phyloP scores from a whole-genome alignment of 1,139 yeast genomes.

The Blastobotrys arbuscula region DNA sequence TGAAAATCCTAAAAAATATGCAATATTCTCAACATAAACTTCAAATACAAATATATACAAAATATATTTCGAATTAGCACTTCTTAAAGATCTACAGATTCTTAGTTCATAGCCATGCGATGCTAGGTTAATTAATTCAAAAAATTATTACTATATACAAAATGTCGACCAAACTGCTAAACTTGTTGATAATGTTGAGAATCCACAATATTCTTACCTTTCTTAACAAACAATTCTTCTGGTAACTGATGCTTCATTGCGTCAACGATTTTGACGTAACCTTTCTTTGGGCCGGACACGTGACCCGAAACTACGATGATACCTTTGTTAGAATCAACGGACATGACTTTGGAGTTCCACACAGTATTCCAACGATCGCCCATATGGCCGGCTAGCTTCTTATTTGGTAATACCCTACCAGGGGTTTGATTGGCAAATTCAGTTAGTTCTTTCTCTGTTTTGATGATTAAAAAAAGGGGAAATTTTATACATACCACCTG shows the following conservation, averaged over 20 bases:
- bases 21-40: too few species aligned
- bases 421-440: conserved; percentile 72
- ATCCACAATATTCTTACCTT: conserved; percentile 7
- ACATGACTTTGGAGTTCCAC: conserved; percentile 70
- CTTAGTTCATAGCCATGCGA: too few species aligned
- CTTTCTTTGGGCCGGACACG: conserved; percentile 83
- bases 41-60: too few species aligned
- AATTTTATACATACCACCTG: conserved; percentile 46
- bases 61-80: too few species aligned
- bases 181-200: background rate
- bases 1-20: too few species aligned
- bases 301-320: conserved; percentile 81
- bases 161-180: too few species aligned
- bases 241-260: conserved; percentile 46
- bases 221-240: conserved; percentile 13
- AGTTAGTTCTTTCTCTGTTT: background rate
- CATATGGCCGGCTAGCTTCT: conserved; percentile 98
- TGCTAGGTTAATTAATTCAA: too few species aligned
- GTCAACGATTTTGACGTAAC: conserved; percentile 71
- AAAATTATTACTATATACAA: too few species aligned
- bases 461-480: too few species aligned
- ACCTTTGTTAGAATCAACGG: conserved; percentile 75
- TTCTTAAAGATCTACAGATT: too few species aligned
- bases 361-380: conserved; percentile 73
- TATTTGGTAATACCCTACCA: conserved; percentile 93